Evolutionary conservation across 371 early-diverging fungal genomes (phyloP).

Genomic region (Zancudomyces culisetae): DNA sequence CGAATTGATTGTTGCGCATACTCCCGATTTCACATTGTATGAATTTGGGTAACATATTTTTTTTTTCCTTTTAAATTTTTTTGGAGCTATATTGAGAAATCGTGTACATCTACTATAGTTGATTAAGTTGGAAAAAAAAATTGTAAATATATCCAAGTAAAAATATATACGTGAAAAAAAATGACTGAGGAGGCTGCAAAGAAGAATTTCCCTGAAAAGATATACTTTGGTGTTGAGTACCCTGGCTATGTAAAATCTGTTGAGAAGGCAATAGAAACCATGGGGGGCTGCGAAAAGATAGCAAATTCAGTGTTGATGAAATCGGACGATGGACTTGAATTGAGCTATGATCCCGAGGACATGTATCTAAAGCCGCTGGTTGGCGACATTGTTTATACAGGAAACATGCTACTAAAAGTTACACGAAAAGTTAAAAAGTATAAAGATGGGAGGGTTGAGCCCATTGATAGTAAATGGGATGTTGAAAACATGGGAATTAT

Average conservation of each 20-base stretch:
- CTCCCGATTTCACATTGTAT: too few relatives aligned
- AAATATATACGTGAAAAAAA: too few relatives aligned
- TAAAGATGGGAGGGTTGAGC: neutral
- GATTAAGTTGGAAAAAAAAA: too few relatives aligned
- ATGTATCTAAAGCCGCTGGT: conserved; percentile 30
- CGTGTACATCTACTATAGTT: too few relatives aligned
- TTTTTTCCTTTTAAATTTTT: too few relatives aligned
- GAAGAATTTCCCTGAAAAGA: conserved; percentile 18
- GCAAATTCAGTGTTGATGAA: conserved; percentile 6
- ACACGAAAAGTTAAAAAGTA: conserved; percentile 14
- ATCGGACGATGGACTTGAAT: conserved; percentile 19
- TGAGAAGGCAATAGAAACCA: conserved; percentile 23
- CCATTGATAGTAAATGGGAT: neutral
- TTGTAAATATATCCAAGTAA: too few relatives aligned
- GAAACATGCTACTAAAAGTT: conserved; percentile 33
- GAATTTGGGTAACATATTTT: too few relatives aligned
- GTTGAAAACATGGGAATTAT: conserved; percentile 15
- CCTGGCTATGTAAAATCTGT: conserved; percentile 28
- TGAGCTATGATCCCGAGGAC: conserved; percentile 28
- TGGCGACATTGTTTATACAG: conserved; percentile 29
- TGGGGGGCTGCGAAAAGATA: conserved; percentile 29
- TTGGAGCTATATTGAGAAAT: too few relatives aligned
- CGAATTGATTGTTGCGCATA: too few relatives aligned
- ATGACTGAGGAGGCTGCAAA: too few relatives aligned
- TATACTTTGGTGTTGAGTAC: conserved; percentile 29